phyloP scores from a whole-genome alignment of 2,329 filamentous ascomycete species.

The Phyllosticta paracitricarpa region DNA sequence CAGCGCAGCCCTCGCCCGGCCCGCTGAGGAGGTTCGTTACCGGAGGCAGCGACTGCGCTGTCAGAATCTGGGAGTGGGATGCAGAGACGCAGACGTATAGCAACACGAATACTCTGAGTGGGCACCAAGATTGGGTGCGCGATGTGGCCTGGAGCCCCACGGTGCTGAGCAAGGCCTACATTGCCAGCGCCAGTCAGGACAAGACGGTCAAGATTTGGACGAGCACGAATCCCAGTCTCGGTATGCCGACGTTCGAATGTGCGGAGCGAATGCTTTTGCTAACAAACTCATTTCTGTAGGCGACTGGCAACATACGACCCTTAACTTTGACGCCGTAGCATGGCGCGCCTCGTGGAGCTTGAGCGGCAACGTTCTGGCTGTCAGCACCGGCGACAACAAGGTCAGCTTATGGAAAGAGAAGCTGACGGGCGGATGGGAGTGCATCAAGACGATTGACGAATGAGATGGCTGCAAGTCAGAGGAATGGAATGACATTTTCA shows the following conservation, averaged over 20 bases:
- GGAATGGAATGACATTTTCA: neutral
- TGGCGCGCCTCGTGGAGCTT: conserved; percentile 98
- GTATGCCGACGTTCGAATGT: conserved; percentile 8
- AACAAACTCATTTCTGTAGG: conserved; percentile 24
- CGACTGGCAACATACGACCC: conserved; percentile 75
- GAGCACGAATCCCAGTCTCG: conserved; percentile 27
- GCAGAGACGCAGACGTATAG: conserved; percentile 44
- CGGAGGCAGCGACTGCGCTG: conserved; percentile 82
- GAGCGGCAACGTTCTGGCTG: conserved; percentile 90
- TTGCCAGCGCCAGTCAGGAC: conserved; percentile 89
- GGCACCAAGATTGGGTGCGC: conserved; percentile 92
- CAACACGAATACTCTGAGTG: conserved; percentile 48
- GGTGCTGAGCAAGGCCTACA: conserved; percentile 90
- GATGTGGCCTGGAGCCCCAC: conserved; percentile 97
- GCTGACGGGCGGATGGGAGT: conserved; percentile 91
- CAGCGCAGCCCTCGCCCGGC: conserved; percentile 46
- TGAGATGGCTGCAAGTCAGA: conserved; percentile 26
- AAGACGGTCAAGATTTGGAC: conserved; percentile 98
- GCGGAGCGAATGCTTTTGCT: conserved; percentile 13
- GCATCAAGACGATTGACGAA: conserved; percentile 92
- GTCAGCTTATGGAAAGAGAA: conserved; percentile 99
- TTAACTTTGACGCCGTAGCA: conserved; percentile 79
- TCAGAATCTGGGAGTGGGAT: conserved; percentile 84
- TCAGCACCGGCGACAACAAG: conserved; percentile 91
- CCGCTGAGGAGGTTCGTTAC: conserved; percentile 79